A percentile compares a stretch with the other conserved stretches of the same genome.
Conservation (phyloP, 108 stramenopile species). For the Cylindrotheca fusiformis region DNA sequence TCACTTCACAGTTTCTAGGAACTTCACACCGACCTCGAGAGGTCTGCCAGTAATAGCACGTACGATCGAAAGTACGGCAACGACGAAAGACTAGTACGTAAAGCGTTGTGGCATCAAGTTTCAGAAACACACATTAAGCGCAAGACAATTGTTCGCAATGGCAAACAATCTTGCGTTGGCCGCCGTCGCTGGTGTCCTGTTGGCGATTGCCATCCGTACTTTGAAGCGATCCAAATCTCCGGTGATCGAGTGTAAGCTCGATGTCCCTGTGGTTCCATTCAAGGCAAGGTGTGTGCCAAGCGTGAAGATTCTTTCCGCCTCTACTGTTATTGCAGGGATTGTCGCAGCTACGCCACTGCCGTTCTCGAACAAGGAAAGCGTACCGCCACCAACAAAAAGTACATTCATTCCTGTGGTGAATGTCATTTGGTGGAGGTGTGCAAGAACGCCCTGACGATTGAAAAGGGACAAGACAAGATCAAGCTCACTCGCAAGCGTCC, state of each 20-base stretch:
- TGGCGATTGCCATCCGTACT: constrained; percentile 1
- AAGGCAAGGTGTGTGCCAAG: constrained; percentile 15
- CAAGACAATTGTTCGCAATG: too few relatives aligned
- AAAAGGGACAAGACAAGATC: constrained; percentile 6
- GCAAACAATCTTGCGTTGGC: too few relatives aligned
- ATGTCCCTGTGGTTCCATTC: constrained; percentile 19
- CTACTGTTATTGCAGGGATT: constrained; percentile 23
- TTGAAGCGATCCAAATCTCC: constrained; percentile 15
- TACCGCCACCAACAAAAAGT: constrained; percentile 1
- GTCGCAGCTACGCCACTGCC: constrained; percentile 13
- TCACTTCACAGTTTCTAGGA: too few relatives aligned
- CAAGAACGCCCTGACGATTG: constrained; percentile 13
- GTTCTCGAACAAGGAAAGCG: constrained; percentile 10
- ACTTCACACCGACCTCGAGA: too few relatives aligned
- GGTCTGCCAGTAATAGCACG: too few relatives aligned
- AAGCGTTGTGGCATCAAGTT: too few relatives aligned
- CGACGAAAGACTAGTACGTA: too few relatives aligned
- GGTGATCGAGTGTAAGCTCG: constrained; percentile 3
- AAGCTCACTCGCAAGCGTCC: constrained; percentile 8
- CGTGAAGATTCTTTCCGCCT: constrained; percentile 14
- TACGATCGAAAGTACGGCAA: too few relatives aligned
- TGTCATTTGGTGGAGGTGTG: constrained; percentile 19
- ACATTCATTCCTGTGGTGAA: constrained; percentile 13
- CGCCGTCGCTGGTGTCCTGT: too few relatives aligned
- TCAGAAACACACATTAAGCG: too few relatives aligned